These are phyloP conservation scores for Sporothrix mexicana DNA, from an alignment of 2,329 filamentous ascomycete genomes.

Conservation along the genomic window DNA sequence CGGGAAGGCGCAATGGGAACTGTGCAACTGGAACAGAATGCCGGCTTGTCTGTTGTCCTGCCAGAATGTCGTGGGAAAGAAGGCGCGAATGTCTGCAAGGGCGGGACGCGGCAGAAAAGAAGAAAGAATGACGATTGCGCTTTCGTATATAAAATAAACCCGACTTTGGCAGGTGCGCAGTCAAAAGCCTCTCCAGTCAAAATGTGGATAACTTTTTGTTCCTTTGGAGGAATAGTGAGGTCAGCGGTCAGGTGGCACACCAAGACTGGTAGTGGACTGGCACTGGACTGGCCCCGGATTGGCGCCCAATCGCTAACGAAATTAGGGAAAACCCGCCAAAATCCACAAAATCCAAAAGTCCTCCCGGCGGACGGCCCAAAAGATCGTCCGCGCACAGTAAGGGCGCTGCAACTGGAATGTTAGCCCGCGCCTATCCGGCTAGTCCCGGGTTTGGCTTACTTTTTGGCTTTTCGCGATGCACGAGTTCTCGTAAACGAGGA, in stretches of 20 bases:
- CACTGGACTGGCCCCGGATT: background rate
- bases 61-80: no score
- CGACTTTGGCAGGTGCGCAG: background rate
- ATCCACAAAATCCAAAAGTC: background rate
- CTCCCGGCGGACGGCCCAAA: slow-evolving; percentile 1
- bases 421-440: slow-evolving; percentile 28
- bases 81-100: background rate
- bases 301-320: background rate
- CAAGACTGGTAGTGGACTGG: background rate
- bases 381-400: slow-evolving; percentile 13
- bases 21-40: no score
- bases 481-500: background rate
- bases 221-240: background rate
- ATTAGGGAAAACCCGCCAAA: no score
- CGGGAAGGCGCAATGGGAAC: no score
- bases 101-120: background rate
- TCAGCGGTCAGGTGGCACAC: slow-evolving; percentile 18
- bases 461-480: background rate
- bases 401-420: background rate
- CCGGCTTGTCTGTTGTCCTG: no score
- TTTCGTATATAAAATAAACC: background rate
- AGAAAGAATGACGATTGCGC: slow-evolving; percentile 5
- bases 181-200: background rate
- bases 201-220: slow-evolving; percentile 18
- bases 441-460: slow-evolving; percentile 21